These are phyloP conservation scores for Hypomyces rosellus DNA, from an alignment of 2,329 filamentous ascomycete species.

Conservation along the genomic window DNA sequence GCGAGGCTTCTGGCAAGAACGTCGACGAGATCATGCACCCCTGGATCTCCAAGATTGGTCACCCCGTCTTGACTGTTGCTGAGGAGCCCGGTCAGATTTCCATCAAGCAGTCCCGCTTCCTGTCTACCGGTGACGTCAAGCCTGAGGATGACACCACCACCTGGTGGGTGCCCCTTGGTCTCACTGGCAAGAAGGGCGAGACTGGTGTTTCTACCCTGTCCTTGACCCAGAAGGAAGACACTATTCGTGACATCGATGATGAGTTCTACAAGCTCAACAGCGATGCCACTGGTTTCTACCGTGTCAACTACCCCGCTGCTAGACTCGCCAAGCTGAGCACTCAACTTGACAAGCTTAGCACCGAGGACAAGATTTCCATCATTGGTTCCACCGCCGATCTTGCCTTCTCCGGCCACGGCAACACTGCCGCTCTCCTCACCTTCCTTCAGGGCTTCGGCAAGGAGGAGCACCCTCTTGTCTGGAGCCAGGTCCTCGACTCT, in stretches of 20 bases:
- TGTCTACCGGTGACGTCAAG: slow-evolving; percentile 86
- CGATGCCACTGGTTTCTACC: slow-evolving; percentile 80
- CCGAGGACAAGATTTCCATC: slow-evolving; percentile 87
- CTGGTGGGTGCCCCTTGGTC: slow-evolving; percentile 91
- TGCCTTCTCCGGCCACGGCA: slow-evolving; percentile 78
- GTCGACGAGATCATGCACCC: slow-evolving; percentile 83
- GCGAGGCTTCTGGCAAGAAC: slow-evolving; percentile 80
- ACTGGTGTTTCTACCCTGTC: slow-evolving; percentile 58
- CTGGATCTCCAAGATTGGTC: slow-evolving; percentile 95
- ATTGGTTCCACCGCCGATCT: slow-evolving; percentile 86
- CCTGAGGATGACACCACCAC: slow-evolving; percentile 83
- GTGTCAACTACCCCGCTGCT: slow-evolving; percentile 85
- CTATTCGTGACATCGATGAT: slow-evolving; percentile 65
- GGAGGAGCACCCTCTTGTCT: slow-evolving; percentile 82
- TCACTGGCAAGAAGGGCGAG: slow-evolving; percentile 67
- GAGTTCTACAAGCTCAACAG: slow-evolving; percentile 93
- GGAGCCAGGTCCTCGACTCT: slow-evolving; percentile 76
- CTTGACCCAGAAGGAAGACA: slow-evolving; percentile 70
- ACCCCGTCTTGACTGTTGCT: slow-evolving; percentile 79
- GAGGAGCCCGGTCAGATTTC: slow-evolving; percentile 79
- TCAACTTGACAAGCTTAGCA: slow-evolving; percentile 67
- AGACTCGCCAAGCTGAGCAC: slow-evolving; percentile 74
- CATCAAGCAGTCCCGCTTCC: slow-evolving; percentile 80
- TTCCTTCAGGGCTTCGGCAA: slow-evolving; percentile 78
- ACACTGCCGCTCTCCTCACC: slow-evolving; percentile 72